These are phyloP conservation scores for Mycosphaerella arachidis DNA, from an alignment of 2,329 filamentous ascomycete species.

Conservation along the genomic window DNA sequence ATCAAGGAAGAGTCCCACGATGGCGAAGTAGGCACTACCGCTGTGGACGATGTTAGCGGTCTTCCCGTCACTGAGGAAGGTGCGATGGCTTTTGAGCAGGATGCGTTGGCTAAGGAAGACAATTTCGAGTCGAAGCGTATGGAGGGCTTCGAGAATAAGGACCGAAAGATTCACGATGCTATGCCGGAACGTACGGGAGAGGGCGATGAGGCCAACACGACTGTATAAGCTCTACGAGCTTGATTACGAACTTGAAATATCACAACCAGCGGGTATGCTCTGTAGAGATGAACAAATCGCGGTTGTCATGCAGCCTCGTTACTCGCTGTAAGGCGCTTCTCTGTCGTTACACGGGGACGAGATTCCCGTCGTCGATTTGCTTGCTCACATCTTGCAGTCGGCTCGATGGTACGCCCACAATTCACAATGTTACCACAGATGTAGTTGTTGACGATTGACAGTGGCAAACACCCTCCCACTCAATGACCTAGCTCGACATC, in stretches of 20 bases:
- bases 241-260: not conserved
- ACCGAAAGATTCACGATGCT: conserved; percentile 37
- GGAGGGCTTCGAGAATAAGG: conserved; percentile 35
- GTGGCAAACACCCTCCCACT: too few relatives aligned
- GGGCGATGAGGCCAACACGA: conserved; percentile 45
- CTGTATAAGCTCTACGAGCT: conserved; percentile 35
- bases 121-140: conserved; percentile 37
- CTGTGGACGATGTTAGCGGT: conserved; percentile 5
- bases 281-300: not conserved
- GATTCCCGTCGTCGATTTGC: too few relatives aligned
- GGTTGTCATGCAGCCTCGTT: too few relatives aligned
- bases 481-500: too few relatives aligned
- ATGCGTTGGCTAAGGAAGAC: conserved; percentile 40
- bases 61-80: conserved; percentile 20
- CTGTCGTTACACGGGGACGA: too few relatives aligned
- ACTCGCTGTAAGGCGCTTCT: too few relatives aligned
- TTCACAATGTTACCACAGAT: too few relatives aligned
- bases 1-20: conserved; percentile 12
- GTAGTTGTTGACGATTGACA: too few relatives aligned
- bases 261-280: not conserved
- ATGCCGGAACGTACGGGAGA: conserved; percentile 43
- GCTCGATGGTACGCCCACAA: too few relatives aligned
- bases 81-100: conserved; percentile 31
- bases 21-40: conserved; percentile 9
- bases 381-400: too few relatives aligned